Base-by-base conservation (phyloP, 225 moss, liverwort and hornwort species). In the Marchantia polymorpha region DNA sequence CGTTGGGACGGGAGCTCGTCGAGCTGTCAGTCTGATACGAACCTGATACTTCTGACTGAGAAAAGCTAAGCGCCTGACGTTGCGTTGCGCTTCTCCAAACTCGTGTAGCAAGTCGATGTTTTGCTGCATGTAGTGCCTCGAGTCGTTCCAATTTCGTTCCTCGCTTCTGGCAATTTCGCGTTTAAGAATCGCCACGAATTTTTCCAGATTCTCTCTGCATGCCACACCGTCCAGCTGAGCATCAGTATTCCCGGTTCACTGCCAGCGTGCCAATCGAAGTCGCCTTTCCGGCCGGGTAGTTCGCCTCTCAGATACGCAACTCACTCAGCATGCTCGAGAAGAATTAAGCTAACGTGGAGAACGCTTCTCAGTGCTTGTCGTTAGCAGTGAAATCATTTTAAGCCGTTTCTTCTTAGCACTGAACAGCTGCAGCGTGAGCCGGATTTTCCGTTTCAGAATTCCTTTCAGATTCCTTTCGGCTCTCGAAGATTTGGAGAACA, bases 31-130 rank as follows among this genome's bases (percentile, higher is more conserved):
- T 4, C 25, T 16, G 54, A 19, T 22, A 59, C 30, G 52, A 68
- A 94, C 96, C 91, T 96, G 91, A 76, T 92, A 88, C 67, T 94
- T 91, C 76, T 96, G 91, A 49, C 89, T 77, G 55, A 91, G 87
- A 48, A 90, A 88, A 47, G 91, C 91, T 86, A 96, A 86, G 58
- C 90, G 91, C 69, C 84, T 84, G 29, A 85, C 86, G 79, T 92
- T 94, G 73, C 91, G 90, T 63, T 91, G 92, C 4, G 88, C 79
- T 69, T 92, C 92, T 13, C 88, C 86, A 68, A 89, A 91, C 74
- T 88, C 89, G 60, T 90, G 87, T 0, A 94, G 81, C 81, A 90
- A 78, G 11, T 90, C 85, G 65, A 91, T 19, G 67, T 94, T 96
- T 77, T 96, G 90, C 30, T 94, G 91, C 83, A 94, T 89, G 59